Conservation (phyloP, 768 basidiomycete genomes). For the Phanerochaete carnosa region DNA sequence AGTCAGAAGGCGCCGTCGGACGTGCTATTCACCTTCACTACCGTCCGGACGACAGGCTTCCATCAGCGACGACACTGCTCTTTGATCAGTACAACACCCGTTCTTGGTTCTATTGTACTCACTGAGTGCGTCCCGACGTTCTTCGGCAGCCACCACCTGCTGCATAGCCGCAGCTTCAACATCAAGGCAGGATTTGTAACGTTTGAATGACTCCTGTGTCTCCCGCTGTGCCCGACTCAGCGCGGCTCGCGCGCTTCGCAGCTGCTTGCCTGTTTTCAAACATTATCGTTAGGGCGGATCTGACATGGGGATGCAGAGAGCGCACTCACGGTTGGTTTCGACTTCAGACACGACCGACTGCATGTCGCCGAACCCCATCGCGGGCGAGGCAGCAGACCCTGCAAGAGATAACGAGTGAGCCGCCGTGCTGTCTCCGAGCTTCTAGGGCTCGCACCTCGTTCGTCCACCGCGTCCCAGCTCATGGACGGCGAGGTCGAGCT, state of each 20-base stretch:
- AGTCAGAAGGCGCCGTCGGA: background rate
- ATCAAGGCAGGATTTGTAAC: constrained; percentile 68
- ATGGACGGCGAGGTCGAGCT: constrained; percentile 19
- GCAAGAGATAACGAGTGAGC: background rate
- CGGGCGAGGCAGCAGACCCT: constrained; percentile 7
- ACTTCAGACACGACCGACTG: constrained; percentile 18
- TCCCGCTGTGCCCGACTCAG: constrained; percentile 67
- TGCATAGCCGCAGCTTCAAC: constrained; percentile 63
- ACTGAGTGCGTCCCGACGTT: constrained; percentile 62
- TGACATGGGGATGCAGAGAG: background rate
- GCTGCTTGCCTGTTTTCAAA: constrained; percentile 48
- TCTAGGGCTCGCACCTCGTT: constrained; percentile 14
- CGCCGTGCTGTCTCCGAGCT: background rate
- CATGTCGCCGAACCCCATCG: constrained; percentile 8
- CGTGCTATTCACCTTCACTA: constrained; percentile 15
- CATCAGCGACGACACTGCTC: constrained; percentile 22
- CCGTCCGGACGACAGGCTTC: constrained; percentile 19
- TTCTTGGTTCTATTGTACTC: constrained; percentile 18
- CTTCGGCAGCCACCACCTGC: constrained; percentile 61
- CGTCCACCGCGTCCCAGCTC: constrained; percentile 19
- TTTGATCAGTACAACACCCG: constrained; percentile 15
- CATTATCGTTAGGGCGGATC: background rate
- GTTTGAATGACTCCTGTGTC: constrained; percentile 66
- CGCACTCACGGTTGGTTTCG: constrained; percentile 36
- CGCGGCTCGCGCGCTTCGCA: constrained; percentile 58